Conservation (phyloP, 352 stramenopile species). For the Globisporangium megalacanthum region DNA sequence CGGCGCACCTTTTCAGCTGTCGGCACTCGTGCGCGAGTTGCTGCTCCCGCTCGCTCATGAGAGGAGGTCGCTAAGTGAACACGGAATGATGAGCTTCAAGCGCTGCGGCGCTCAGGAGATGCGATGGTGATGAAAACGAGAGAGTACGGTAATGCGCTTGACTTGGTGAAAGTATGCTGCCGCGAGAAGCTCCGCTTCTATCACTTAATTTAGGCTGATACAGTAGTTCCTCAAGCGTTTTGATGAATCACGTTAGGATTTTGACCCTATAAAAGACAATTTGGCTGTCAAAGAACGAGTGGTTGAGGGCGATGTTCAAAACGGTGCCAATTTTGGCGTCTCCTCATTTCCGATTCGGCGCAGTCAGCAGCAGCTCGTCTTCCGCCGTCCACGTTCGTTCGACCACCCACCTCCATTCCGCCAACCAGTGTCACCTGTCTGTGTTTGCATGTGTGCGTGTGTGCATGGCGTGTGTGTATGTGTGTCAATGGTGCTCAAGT, state of each 20-base stretch:
- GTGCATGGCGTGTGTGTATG: constrained; percentile 7
- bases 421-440: not conserved
- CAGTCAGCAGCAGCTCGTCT: not conserved
- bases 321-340: constrained; percentile 1
- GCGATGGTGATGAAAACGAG: no score
- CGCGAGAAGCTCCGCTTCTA: no score
- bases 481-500: constrained; percentile 46
- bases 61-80: no score
- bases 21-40: constrained; percentile 31
- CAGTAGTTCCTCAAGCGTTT: no score
- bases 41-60: constrained; percentile 19
- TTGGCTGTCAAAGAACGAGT: no score
- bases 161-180: no score
- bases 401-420: not conserved
- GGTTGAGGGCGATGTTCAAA: not conserved
- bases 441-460: constrained; percentile 3
- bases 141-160: no score
- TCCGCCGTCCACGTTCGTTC: no score
- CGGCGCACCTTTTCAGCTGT: constrained; percentile 25
- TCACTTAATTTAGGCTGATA: no score
- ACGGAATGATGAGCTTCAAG: not conserved
- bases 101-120: no score
- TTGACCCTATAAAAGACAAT: no score
- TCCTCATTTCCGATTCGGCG: constrained; percentile 3
- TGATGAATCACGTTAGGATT: no score